A percentile compares a stretch with the other conserved stretches of the same genome.
Evolutionary conservation across 345 rosid species (phyloP).

Genomic region (Passiflora organensis): DNA sequence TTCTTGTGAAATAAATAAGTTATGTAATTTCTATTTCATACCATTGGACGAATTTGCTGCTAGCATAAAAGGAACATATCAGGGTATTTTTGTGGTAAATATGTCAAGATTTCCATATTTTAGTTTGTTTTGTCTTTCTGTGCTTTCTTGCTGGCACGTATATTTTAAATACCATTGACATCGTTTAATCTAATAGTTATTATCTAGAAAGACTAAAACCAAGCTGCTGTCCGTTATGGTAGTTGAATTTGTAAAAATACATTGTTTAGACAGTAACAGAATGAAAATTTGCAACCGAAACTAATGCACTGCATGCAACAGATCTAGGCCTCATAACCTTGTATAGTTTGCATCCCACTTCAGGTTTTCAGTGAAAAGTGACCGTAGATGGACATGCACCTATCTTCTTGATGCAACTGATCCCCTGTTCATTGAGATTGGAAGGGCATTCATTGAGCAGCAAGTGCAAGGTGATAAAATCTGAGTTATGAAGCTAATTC

Average conservation of each 20-base stretch:
- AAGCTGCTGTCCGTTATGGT: too few species aligned
- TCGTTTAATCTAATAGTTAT: too few species aligned
- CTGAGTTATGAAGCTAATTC: slow-evolving; percentile 3
- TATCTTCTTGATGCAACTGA: slow-evolving; percentile 77
- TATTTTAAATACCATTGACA: too few species aligned
- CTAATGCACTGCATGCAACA: neutral
- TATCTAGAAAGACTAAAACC: too few species aligned
- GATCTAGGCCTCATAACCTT: neutral
- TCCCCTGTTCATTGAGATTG: slow-evolving; percentile 65
- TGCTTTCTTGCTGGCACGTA: too few species aligned
- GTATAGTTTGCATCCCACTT: slow-evolving; percentile 10
- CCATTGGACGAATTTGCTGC: too few species aligned
- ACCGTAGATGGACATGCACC: slow-evolving; percentile 64
- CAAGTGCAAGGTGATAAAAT: slow-evolving; percentile 40
- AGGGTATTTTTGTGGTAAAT: too few species aligned
- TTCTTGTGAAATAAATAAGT: slow-evolving; percentile 2
- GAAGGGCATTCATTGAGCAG: slow-evolving; percentile 53
- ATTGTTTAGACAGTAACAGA: too few species aligned
- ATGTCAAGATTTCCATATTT: too few species aligned
- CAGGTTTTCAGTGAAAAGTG: slow-evolving; percentile 61
- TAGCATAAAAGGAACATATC: too few species aligned
- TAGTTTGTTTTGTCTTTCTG: too few species aligned
- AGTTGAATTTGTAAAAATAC: too few species aligned
- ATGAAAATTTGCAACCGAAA: neutral
- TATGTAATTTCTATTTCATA: neutral